Conservation (phyloP, 2,329 filamentous ascomycete species). For the Arthroderma sp. region DNA sequence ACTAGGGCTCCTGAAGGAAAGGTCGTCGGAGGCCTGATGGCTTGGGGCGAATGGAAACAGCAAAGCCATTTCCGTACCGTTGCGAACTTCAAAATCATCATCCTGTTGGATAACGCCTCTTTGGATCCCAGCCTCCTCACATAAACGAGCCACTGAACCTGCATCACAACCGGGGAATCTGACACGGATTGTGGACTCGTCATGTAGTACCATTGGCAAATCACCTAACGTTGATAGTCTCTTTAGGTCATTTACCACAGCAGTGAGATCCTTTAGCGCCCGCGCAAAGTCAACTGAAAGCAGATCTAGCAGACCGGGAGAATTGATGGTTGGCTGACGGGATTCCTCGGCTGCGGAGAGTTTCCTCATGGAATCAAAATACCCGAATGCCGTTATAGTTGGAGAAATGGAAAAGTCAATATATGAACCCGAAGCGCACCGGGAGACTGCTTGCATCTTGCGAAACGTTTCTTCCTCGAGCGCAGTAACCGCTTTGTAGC, state of each 20-base stretch:
- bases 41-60: slow-evolving; percentile 76
- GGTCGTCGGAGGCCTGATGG: slow-evolving; percentile 30
- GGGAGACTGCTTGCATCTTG: slow-evolving; percentile 47
- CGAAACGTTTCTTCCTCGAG: slow-evolving; percentile 60
- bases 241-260: slow-evolving; percentile 68
- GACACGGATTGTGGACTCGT: slow-evolving; percentile 56
- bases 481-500: slow-evolving; percentile 62
- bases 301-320: slow-evolving; percentile 69
- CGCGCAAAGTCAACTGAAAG: slow-evolving; percentile 80
- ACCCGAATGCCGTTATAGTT: slow-evolving; percentile 75
- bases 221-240: slow-evolving; percentile 66
- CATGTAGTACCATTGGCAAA: slow-evolving; percentile 63
- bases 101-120: slow-evolving; percentile 72
- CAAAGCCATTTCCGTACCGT: slow-evolving; percentile 60
- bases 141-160: slow-evolving; percentile 66
- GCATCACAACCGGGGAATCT: slow-evolving; percentile 86
- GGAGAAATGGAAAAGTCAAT: slow-evolving; percentile 83
- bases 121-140: slow-evolving; percentile 73
- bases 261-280: slow-evolving; percentile 68
- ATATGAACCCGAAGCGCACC: slow-evolving; percentile 56
- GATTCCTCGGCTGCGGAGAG: slow-evolving; percentile 18
- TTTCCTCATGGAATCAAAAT: slow-evolving; percentile 37
- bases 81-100: slow-evolving; percentile 53
- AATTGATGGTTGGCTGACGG: slow-evolving; percentile 54
- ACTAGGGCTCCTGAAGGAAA: slow-evolving; percentile 29